Percentiles rank a stretch among this genome's conserved stretches.
These are phyloP conservation scores for Daldinia eschscholtzii DNA, from an alignment of 2,329 filamentous ascomycete genomes.

Conservation along the genomic window DNA sequence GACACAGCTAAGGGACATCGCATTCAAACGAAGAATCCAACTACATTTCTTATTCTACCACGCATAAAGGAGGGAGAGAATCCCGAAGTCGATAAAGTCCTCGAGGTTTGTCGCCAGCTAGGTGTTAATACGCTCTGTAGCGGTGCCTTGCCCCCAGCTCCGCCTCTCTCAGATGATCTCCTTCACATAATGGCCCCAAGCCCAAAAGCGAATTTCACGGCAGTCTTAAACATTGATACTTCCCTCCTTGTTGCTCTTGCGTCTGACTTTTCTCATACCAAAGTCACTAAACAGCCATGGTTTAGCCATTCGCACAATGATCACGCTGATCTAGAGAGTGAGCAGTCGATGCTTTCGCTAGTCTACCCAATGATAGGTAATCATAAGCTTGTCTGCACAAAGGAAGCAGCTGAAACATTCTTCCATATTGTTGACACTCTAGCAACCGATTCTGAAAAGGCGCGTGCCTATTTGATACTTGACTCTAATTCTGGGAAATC, in stretches of 20 bases:
- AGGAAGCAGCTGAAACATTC: conserved; percentile 74
- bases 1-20: conserved; percentile 47
- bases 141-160: conserved; percentile 38
- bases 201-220: conserved; percentile 45
- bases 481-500: conserved; percentile 49
- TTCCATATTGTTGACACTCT: conserved; percentile 74
- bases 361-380: conserved; percentile 72
- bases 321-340: conserved; percentile 74
- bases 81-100: conserved; percentile 47
- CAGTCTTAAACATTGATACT: conserved; percentile 70
- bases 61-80: conserved; percentile 47
- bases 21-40: conserved; percentile 47
- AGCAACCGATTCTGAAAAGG: conserved; percentile 71
- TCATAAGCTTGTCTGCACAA: conserved; percentile 73
- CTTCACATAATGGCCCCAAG: conserved; percentile 49
- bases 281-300: conserved; percentile 54
- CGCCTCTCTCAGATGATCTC: conserved; percentile 42
- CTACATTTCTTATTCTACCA: conserved; percentile 47
- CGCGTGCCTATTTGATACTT: conserved; percentile 70
- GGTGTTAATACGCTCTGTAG: conserved; percentile 48
- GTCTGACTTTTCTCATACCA: conserved; percentile 76
- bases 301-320: conserved; percentile 70
- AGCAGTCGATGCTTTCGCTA: conserved; percentile 69
- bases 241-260: conserved; percentile 79
- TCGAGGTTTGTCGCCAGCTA: conserved; percentile 47